Percentiles rank a stretch among this genome's conserved stretches.
These are phyloP conservation scores for Zygosaccharomyces pseudobailii DNA, from an alignment of 1,139 yeast species.

Conservation along the genomic window DNA sequence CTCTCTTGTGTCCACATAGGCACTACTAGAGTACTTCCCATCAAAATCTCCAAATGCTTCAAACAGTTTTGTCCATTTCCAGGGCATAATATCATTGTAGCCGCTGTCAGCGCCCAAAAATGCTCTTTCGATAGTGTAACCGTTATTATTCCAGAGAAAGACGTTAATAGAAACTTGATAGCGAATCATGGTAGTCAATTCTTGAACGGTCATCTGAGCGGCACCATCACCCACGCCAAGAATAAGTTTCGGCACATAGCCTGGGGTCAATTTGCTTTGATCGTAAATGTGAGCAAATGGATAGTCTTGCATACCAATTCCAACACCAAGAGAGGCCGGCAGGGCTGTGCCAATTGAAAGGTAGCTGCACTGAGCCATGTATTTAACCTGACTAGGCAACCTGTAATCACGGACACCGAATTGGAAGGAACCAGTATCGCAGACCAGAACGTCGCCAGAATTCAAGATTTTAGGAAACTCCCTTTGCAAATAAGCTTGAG, in stretches of 20 bases:
- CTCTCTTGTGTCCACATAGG: constrained; percentile 13
- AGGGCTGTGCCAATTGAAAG: constrained; percentile 84
- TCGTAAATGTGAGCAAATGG: constrained; percentile 22
- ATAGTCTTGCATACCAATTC: constrained; percentile 59
- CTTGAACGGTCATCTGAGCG: constrained; percentile 87
- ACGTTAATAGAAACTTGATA: constrained; percentile 58
- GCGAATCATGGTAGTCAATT: constrained; percentile 63
- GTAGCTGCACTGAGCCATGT: constrained; percentile 64
- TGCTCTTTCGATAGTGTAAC: constrained; percentile 82
- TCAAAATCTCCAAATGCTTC: constrained; percentile 60
- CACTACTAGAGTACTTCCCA: constrained; percentile 13
- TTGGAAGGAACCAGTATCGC: constrained; percentile 76
- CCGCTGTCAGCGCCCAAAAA: constrained; percentile 71
- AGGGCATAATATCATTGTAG: constrained; percentile 78
- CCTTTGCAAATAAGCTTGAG: constrained; percentile 22
- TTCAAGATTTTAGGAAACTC: constrained; percentile 33
- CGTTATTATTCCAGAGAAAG: constrained; percentile 71
- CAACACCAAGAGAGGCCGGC: constrained; percentile 79
- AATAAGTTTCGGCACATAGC: constrained; percentile 50
- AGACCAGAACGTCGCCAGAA: constrained; percentile 61
- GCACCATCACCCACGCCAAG: constrained; percentile 87
- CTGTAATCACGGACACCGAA: constrained; percentile 62
- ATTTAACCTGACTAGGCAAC: constrained; percentile 49
- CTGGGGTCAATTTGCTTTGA: constrained; percentile 24
- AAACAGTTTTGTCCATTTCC: constrained; percentile 73